These are phyloP conservation scores for Isoetes engelmannii DNA, from an alignment of 83 land plant species.

Conservation along the genomic window DNA sequence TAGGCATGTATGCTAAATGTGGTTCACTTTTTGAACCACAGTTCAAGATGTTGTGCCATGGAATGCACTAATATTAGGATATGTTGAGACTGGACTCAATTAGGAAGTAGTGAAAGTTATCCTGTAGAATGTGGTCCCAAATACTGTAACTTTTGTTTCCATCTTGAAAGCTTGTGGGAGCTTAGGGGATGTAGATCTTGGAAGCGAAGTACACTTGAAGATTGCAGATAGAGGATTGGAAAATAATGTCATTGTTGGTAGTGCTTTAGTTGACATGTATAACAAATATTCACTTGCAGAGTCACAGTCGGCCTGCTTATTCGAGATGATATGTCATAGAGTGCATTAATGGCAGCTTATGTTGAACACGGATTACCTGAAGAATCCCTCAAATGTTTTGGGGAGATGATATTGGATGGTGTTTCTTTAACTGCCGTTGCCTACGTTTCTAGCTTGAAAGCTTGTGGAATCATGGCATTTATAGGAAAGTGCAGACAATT, in stretches of 20 bases:
- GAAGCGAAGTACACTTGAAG: background rate
- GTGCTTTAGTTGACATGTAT: too few relatives aligned
- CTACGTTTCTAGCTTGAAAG: too few relatives aligned
- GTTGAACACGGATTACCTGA: too few relatives aligned
- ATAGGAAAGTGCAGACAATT: too few relatives aligned
- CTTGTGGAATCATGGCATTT: too few relatives aligned
- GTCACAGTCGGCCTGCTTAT: background rate
- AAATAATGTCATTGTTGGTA: background rate
- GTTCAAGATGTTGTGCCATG: too few relatives aligned
- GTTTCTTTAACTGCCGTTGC: too few relatives aligned
- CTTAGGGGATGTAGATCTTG: background rate
- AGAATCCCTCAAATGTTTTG: too few relatives aligned
- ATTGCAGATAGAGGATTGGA: constrained; percentile 2
- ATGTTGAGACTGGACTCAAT: background rate
- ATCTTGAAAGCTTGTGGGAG: constrained; percentile 7
- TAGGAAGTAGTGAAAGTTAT: background rate
- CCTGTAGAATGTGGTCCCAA: background rate
- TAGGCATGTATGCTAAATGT: too few relatives aligned
- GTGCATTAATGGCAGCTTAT: too few relatives aligned
- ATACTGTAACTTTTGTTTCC: background rate
- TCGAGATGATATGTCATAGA: background rate
- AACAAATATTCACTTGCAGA: background rate
- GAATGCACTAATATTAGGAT: background rate
- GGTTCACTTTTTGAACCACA: too few relatives aligned
- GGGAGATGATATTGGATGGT: too few relatives aligned